These are phyloP conservation scores for Termitomyces sp. DNA, from an alignment of 768 basidiomycete genomes.

Conservation along the genomic window DNA sequence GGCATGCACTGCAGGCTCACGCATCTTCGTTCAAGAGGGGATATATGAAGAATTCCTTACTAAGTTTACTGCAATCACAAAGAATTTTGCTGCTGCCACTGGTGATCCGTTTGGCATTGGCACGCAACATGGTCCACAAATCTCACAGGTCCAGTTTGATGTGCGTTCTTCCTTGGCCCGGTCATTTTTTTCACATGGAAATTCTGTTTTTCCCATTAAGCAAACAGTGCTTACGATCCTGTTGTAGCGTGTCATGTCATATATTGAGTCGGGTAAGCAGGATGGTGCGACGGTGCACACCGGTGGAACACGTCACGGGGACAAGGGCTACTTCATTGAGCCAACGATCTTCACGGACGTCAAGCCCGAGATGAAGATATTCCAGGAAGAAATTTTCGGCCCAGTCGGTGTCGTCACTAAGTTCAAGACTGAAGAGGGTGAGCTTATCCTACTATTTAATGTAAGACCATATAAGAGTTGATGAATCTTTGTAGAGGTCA, in stretches of 20 bases:
- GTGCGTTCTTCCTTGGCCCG: constrained; percentile 30
- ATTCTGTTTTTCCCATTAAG: neutral
- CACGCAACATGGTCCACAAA: constrained; percentile 67
- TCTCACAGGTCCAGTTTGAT: constrained; percentile 64
- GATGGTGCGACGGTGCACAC: constrained; percentile 59
- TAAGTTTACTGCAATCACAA: constrained; percentile 46
- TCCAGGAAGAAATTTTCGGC: constrained; percentile 69
- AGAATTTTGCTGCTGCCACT: constrained; percentile 37
- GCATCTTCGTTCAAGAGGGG: constrained; percentile 75
- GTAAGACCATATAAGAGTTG: constrained; percentile 3
- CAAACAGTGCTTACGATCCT: neutral
- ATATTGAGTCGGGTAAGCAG: constrained; percentile 71
- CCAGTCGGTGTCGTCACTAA: constrained; percentile 70
- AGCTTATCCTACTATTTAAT: neutral
- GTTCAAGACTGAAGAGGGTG: constrained; percentile 53
- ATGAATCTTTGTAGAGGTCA: constrained; percentile 14
- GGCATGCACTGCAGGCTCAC: constrained; percentile 75
- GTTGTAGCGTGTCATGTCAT: constrained; percentile 58
- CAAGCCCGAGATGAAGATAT: constrained; percentile 61
- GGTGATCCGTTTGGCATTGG: constrained; percentile 62
- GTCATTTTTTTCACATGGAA: neutral
- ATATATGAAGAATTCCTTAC: constrained; percentile 78
- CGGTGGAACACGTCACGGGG: constrained; percentile 57
- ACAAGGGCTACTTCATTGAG: constrained; percentile 61
- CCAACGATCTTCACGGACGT: constrained; percentile 70